Base-by-base conservation (phyloP, 176 grass and related monocot species). In the Typha latifolia region DNA sequence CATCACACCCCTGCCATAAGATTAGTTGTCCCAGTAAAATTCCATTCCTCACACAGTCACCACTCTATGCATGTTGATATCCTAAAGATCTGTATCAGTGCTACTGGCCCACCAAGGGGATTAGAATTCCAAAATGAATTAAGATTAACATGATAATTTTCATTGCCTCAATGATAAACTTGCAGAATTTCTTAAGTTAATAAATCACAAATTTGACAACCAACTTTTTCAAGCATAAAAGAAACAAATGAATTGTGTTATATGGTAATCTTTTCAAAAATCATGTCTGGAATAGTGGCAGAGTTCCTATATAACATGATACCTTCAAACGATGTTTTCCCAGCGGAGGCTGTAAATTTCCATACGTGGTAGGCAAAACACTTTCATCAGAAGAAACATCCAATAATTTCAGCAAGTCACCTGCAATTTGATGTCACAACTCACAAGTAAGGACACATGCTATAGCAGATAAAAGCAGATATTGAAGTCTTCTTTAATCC, bases 281-380 rank as follows among this genome's bases (percentile, higher is more conserved):
- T 59, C 53, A 59, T 59, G 20, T 59, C 37, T 43, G 37, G 37
- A 43, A 59, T 59, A 21, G n/a, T 3, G 53, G 53, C 20, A 59
- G 53, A 21, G 20, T 20, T 31, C 66, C 16, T 74, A 49, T 14
- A 62, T 62, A 7, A 70, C 59, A 62, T 26, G 43, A 71, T 78
- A 99, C 94, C 85, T 99, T 99, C 75, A 99, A 66, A 57, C 89
- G 83, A 74, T 94, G 89, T 66, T 99, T 99, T 62, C 89, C 95
- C 21, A 99, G 86, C 49, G 95, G 95, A 74, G 95, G 89, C 49
- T 77, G 77, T 43, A 99, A 77, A 49, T 16, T 86, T 53, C 95
- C 95, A 43, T 99, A 99, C 49, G 95, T 94, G 18, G 89, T 99
- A 71, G 81, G 89, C 74, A 99, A 87, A 13, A 67, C 61, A 67